phyloP scores from a whole-genome alignment of 768 basidiomycete genomes.

The Termitomyces eurrhizus region DNA sequence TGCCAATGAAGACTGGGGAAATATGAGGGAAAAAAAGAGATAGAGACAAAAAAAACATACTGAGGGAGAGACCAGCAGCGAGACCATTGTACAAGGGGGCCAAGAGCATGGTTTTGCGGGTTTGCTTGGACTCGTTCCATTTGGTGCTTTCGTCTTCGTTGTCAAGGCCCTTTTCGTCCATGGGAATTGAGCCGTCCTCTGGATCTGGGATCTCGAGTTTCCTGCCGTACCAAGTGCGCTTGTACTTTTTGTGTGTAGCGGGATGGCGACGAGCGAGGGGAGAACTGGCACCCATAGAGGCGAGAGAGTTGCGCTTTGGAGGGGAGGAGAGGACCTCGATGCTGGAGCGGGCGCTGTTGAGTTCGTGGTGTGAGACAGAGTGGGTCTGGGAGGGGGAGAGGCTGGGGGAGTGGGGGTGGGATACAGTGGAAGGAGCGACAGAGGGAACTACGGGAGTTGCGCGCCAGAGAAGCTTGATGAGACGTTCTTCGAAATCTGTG shows the following conservation, averaged over 20 bases:
- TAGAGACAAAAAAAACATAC: constrained; percentile 36
- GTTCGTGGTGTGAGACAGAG: constrained; percentile 9
- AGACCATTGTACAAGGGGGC: constrained; percentile 69
- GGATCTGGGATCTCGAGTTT: constrained; percentile 34
- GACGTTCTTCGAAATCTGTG: constrained; percentile 69
- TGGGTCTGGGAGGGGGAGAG: constrained; percentile 24
- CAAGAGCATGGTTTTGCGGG: constrained; percentile 36
- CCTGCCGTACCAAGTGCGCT: constrained; percentile 60
- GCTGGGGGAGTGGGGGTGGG: constrained; percentile 14
- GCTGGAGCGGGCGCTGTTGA: constrained; percentile 8
- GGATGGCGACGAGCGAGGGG: background rate
- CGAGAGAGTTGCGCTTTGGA: constrained; percentile 6
- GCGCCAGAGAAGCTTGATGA: constrained; percentile 82
- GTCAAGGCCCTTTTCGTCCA: constrained; percentile 8
- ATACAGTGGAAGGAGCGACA: constrained; percentile 22
- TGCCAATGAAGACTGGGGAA: constrained; percentile 57
- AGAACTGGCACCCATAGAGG: background rate
- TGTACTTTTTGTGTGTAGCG: constrained; percentile 14
- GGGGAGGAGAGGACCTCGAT: constrained; percentile 6
- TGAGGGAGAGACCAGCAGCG: constrained; percentile 52
- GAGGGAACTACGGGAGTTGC: constrained; percentile 34
- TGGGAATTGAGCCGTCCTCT: background rate
- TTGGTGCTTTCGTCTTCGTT: constrained; percentile 2
- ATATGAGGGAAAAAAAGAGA: constrained; percentile 26
- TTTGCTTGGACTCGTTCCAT: constrained; percentile 15